Evolutionary conservation across 2,329 filamentous ascomycete species (phyloP).

Genomic region (Ceratocystis alfenasii): DNA sequence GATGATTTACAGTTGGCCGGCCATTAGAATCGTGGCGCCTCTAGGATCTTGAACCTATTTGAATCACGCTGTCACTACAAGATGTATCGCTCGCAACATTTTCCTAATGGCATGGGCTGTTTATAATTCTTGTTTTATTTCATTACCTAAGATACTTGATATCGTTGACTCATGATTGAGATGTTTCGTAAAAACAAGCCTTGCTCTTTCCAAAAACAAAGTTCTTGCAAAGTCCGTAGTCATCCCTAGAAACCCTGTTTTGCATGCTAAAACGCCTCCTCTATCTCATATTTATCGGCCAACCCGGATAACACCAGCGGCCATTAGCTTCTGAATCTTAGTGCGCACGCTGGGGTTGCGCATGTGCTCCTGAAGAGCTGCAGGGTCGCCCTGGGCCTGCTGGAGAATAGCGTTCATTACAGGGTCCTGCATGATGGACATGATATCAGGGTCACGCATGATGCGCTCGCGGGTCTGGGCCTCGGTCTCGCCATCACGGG

Average conservation of each 20-base stretch:
- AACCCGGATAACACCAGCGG: conserved; percentile 79
- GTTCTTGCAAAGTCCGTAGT: conserved; percentile 5
- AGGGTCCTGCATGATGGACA: conserved; percentile 83
- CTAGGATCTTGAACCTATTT: too few species aligned
- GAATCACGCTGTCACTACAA: not conserved
- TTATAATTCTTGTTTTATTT: not conserved
- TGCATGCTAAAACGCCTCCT: not conserved
- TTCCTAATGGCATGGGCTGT: not conserved
- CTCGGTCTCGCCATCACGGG: conserved; percentile 88
- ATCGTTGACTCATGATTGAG: conserved; percentile 14
- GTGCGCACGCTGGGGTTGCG: conserved; percentile 71
- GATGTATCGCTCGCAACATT: not conserved
- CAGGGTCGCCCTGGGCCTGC: conserved; percentile 87
- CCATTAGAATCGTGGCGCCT: too few species aligned
- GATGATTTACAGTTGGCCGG: too few species aligned
- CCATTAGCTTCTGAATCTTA: conserved; percentile 91
- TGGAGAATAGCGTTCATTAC: conserved; percentile 97
- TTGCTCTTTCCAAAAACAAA: not conserved
- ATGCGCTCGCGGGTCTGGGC: conserved; percentile 89
- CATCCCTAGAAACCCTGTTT: not conserved
- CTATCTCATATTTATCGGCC: conserved; percentile 34
- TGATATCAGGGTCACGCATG: conserved; percentile 86
- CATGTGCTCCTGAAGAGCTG: conserved; percentile 93
- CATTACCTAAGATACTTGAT: conserved; percentile 4
- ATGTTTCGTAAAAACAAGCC: not conserved